phyloP scores from a whole-genome alignment of 305 asterid species.

The Euphrasia arctica region DNA sequence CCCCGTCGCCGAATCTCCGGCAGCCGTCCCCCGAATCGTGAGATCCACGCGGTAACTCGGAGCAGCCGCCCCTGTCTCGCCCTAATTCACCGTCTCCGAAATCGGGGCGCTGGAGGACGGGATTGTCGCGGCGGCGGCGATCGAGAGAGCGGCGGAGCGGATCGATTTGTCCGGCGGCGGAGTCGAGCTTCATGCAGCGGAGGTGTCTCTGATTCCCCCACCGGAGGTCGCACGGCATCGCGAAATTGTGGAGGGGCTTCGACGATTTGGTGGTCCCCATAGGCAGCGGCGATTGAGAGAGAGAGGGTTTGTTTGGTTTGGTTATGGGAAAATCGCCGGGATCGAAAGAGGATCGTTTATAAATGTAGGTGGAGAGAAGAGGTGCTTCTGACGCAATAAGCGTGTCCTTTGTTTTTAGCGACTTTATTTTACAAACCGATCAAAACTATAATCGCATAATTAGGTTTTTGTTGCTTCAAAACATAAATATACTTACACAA shows the following conservation, averaged over 20 bases:
- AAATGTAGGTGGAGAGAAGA: constrained; percentile 15
- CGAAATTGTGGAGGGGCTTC: constrained; percentile 59
- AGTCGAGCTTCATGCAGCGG: constrained; percentile 55
- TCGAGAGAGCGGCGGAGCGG: constrained; percentile 26
- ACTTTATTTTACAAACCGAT: not conserved
- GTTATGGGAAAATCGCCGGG: constrained; percentile 31
- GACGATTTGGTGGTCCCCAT: constrained; percentile 45
- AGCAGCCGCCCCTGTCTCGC: constrained; percentile 13
- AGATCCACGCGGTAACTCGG: constrained; percentile 30
- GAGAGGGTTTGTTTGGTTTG: constrained; percentile 20
- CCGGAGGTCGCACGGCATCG: constrained; percentile 47
- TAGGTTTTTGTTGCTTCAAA: too few species aligned
- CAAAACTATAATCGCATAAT: too few species aligned
- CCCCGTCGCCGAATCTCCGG: constrained; percentile 30
- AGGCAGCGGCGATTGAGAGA: not conserved
- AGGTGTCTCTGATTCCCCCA: constrained; percentile 58
- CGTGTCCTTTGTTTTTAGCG: constrained; percentile 1
- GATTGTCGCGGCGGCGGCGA: constrained; percentile 25
- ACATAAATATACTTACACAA: too few species aligned
- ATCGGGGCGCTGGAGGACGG: constrained; percentile 21
- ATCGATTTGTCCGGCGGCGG: constrained; percentile 35
- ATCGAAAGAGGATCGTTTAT: constrained; percentile 13
- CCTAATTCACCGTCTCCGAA: constrained; percentile 16
- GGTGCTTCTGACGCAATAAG: not conserved
- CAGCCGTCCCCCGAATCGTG: constrained; percentile 25